phyloP scores from a whole-genome alignment of 352 stramenopile genomes.

The Phytopythium litorale region DNA sequence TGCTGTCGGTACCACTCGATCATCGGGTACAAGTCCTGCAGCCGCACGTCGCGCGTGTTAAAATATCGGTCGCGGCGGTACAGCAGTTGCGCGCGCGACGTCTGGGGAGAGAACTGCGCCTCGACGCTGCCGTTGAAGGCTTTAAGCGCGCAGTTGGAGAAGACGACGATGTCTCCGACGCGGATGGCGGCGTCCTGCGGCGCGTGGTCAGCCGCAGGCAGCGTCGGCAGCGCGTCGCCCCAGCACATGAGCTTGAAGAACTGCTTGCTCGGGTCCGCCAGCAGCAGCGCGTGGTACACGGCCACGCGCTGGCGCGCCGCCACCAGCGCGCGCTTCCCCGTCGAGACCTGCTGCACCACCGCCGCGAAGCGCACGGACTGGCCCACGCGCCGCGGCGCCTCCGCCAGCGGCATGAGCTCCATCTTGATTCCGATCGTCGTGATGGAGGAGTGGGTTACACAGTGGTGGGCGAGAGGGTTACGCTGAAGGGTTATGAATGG shows the following conservation, averaged over 20 bases:
- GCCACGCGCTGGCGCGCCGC: constrained; percentile 22
- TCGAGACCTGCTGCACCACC: constrained; percentile 43
- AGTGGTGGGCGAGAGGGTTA: not conserved
- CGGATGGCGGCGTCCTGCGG: constrained; percentile 25
- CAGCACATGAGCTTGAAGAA: constrained; percentile 58
- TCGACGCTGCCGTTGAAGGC: constrained; percentile 43
- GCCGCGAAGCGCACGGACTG: constrained; percentile 38
- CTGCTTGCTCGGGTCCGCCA: constrained; percentile 38
- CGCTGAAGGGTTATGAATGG: not conserved
- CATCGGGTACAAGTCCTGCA: constrained; percentile 59
- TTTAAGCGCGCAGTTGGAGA: constrained; percentile 43
- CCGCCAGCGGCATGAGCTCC: constrained; percentile 17
- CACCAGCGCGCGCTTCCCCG: constrained; percentile 25
- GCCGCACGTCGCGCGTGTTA: constrained; percentile 39
- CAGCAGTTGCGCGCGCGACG: constrained; percentile 50
- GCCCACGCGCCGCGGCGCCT: constrained; percentile 20
- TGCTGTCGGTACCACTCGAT: constrained; percentile 68
- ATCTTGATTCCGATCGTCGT: too few relatives aligned
- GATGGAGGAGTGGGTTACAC: not conserved
- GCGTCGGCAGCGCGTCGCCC: constrained; percentile 36
- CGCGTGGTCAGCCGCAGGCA: constrained; percentile 31
- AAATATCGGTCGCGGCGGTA: constrained; percentile 59
- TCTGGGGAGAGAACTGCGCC: constrained; percentile 37
- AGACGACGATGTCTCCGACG: constrained; percentile 58
- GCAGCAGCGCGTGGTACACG: constrained; percentile 37